These are phyloP conservation scores for Theobroma cacao DNA, from an alignment of 345 rosid species.

Conservation along the genomic window DNA sequence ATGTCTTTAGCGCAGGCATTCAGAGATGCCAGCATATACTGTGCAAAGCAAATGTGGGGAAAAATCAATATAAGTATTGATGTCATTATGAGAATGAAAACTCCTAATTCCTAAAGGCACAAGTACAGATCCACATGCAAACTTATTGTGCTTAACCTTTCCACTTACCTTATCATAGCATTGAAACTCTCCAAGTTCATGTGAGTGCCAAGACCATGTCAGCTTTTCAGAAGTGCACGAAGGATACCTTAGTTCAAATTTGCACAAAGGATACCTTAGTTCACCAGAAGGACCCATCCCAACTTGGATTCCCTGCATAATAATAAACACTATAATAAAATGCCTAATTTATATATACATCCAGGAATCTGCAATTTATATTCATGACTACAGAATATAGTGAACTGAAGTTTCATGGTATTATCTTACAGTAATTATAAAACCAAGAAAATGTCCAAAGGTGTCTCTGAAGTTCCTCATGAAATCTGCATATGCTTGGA, in stretches of 20 bases:
- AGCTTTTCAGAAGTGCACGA: constrained; percentile 41
- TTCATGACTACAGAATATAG: background rate
- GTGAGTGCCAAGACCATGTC: constrained; percentile 32
- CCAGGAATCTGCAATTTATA: constrained; percentile 1
- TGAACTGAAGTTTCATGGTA: background rate
- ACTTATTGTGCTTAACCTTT: background rate
- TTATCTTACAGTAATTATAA: constrained; percentile 34
- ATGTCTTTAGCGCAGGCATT: constrained; percentile 36
- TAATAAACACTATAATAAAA: background rate
- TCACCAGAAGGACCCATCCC: constrained; percentile 70
- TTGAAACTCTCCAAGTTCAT: constrained; percentile 53
- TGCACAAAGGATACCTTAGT: constrained; percentile 49
- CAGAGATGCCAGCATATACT: constrained; percentile 54
- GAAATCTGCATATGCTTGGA: constrained; percentile 53
- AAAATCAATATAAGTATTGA: background rate
- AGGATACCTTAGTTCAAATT: constrained; percentile 56
- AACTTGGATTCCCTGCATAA: constrained; percentile 45
- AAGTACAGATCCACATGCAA: background rate
- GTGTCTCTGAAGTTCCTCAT: constrained; percentile 52
- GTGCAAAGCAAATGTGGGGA: constrained; percentile 12
- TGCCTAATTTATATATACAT: background rate
- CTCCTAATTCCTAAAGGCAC: background rate
- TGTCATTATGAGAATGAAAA: background rate
- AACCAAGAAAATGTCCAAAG: constrained; percentile 45
- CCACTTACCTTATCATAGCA: constrained; percentile 54